Base-by-base conservation (phyloP, 371 early-diverging fungal species). In the Fennellomyces sp. region DNA sequence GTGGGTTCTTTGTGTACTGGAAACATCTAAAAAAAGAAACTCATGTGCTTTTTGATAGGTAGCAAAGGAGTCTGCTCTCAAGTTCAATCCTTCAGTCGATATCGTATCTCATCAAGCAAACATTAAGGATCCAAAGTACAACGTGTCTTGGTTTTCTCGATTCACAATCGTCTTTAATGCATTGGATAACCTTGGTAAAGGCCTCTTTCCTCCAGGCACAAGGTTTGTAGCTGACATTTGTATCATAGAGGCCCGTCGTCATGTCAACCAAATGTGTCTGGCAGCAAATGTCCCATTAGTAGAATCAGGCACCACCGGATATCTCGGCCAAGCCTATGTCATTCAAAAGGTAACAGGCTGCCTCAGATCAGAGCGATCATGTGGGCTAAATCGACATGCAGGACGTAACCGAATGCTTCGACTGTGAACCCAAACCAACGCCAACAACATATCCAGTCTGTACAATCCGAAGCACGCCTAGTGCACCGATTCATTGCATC, bases 121-220 rank as follows among this genome's bases (percentile, higher is more conserved):
- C 62, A 95, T 94, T 61, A 94, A 88, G 62, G 93, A 93, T 55
- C 66, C 83, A 3, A 76, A 88, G 60, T 99, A 93, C 60, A 87
- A 86, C 57, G 76, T 94, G 5, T 83, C 83, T 27, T 99, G 97
- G 94, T 99, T 98, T 72, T 77, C 83, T 23, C 64, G 76, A 1
- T 99, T 99, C 63, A 90, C 94, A 53, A 65, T 99, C n/a, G 97
- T 99, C 11, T 80, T 99, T 64, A 99, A 98, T 71, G 99, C 99
- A 11, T 78, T 99, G 35, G 99, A 99, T 72, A 99, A 99, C 75
- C 70, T 97, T n/a, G 92, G 94, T 92, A 52, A 25, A 45, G 25
- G 17, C 26, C 15, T 41, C 13, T 19, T 31, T 2, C 25, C 11
- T 35, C 12, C n/a, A 39, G 2, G 35, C 28, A 13, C 8, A 54